A percentile compares a stretch with the other conserved stretches of the same genome.
Conservation (phyloP, 495 filamentous ascomycete genomes). For the Hypoxylon perforatum region DNA sequence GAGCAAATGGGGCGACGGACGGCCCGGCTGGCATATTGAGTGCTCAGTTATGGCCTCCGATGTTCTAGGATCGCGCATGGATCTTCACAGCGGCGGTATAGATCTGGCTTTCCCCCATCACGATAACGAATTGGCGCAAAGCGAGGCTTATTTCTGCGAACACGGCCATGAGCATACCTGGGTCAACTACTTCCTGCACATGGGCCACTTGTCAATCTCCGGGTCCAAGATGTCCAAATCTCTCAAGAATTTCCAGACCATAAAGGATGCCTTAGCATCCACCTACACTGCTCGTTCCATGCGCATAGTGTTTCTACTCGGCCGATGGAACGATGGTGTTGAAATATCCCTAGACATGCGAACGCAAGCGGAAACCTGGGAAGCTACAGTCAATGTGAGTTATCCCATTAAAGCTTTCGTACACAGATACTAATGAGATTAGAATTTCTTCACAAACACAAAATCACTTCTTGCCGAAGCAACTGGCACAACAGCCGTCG, state of each 20-base stretch:
- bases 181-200: constrained; percentile 97
- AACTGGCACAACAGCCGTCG: constrained; percentile 33
- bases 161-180: constrained; percentile 73
- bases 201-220: constrained; percentile 90
- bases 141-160: constrained; percentile 82
- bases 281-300: constrained; percentile 84
- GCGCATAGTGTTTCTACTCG: constrained; percentile 87
- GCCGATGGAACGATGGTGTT: constrained; percentile 88
- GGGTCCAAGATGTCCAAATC: constrained; percentile 96
- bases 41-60: constrained; percentile 97
- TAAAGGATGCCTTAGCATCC: constrained; percentile 78
- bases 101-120: constrained; percentile 97
- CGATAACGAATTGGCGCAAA: constrained; percentile 95
- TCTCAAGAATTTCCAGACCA: constrained; percentile 97
- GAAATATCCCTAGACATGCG: constrained; percentile 89
- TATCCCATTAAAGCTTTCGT: not conserved
- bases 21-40: constrained; percentile 98
- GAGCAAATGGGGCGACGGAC: constrained; percentile 84
- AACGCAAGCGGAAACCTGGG: constrained; percentile 78
- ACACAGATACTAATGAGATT: constrained; percentile 16
- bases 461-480: constrained; percentile 66
- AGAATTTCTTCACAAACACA: constrained; percentile 90
- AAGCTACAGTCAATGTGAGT: constrained; percentile 75
- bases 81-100: constrained; percentile 94
- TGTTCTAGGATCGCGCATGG: constrained; percentile 81